A percentile compares a stretch with the other conserved stretches of the same genome.
phyloP scores from a whole-genome alignment of 2,329 filamentous ascomycete genomes.

The Venturia asperata region DNA sequence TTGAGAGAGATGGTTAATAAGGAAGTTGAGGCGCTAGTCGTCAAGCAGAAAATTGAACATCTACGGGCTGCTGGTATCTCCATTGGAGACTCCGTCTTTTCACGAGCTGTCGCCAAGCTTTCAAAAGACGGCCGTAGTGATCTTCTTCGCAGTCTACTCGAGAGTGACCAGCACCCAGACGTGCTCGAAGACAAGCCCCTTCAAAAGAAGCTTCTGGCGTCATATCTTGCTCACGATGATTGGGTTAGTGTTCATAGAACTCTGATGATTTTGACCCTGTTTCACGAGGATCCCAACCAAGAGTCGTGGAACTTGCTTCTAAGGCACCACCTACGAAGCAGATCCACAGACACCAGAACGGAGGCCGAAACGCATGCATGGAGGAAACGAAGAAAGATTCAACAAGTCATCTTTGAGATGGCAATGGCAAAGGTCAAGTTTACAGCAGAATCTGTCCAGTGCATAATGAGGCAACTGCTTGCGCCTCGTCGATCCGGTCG shows the following conservation, averaged over 20 bases:
- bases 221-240: constrained; percentile 46
- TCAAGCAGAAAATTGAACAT: constrained; percentile 54
- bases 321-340: constrained; percentile 31
- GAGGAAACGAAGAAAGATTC: constrained; percentile 26
- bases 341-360: background rate
- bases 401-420: constrained; percentile 44
- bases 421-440: constrained; percentile 37
- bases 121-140: constrained; percentile 49
- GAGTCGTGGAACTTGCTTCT: constrained; percentile 44
- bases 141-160: constrained; percentile 46
- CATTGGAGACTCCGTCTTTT: constrained; percentile 57
- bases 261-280: constrained; percentile 46
- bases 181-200: constrained; percentile 49
- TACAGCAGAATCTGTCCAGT: constrained; percentile 38
- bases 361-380: background rate
- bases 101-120: constrained; percentile 57
- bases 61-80: constrained; percentile 57
- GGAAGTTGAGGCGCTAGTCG: constrained; percentile 48
- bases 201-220: constrained; percentile 48
- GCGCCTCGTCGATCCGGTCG: constrained; percentile 30
- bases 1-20: constrained; percentile 70
- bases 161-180: constrained; percentile 59
- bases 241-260: constrained; percentile 49
- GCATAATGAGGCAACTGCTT: constrained; percentile 37
- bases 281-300: constrained; percentile 30